Conservation (phyloP, 1,284 basidiomycete genomes). For the Microbotryum violaceum region DNA sequence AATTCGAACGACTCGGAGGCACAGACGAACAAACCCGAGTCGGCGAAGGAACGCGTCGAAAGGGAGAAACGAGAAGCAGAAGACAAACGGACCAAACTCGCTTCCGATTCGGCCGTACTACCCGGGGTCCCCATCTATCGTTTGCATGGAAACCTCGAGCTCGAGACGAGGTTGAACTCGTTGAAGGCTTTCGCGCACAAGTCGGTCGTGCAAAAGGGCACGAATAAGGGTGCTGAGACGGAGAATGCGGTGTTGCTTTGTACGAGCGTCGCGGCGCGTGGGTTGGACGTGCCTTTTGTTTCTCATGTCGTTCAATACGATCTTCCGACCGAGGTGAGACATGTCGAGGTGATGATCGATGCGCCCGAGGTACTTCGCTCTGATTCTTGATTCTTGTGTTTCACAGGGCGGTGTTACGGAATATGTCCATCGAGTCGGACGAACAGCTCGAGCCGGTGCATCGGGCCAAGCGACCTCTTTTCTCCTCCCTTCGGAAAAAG, state of each 20-base stretch:
- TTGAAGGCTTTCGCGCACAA: conserved; percentile 66
- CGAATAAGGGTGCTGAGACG: conserved; percentile 38
- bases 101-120: conserved; percentile 63
- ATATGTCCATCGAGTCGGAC: conserved; percentile 92
- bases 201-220: conserved; percentile 13
- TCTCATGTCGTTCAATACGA: conserved; percentile 93
- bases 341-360: background rate
- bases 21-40: conserved; percentile 18
- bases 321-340: conserved; percentile 69
- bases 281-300: conserved; percentile 93
- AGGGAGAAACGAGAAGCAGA: conserved; percentile 38
- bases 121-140: conserved; percentile 76
- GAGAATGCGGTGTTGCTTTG: conserved; percentile 67
- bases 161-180: conserved; percentile 70
- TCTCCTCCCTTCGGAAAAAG: conserved; percentile 72
- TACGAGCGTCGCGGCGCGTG: conserved; percentile 94
- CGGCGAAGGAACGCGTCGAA: conserved; percentile 26
- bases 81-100: conserved; percentile 46
- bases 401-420: conserved; percentile 78
- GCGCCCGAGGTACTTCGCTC: no score
- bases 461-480: conserved; percentile 87
- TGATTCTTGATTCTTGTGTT: background rate
- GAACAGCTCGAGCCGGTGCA: conserved; percentile 89
- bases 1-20: conserved; percentile 26
- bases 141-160: conserved; percentile 87